These are phyloP conservation scores for Starmerella bacillaris DNA, from an alignment of 805 yeast genomes.

Conservation along the genomic window DNA sequence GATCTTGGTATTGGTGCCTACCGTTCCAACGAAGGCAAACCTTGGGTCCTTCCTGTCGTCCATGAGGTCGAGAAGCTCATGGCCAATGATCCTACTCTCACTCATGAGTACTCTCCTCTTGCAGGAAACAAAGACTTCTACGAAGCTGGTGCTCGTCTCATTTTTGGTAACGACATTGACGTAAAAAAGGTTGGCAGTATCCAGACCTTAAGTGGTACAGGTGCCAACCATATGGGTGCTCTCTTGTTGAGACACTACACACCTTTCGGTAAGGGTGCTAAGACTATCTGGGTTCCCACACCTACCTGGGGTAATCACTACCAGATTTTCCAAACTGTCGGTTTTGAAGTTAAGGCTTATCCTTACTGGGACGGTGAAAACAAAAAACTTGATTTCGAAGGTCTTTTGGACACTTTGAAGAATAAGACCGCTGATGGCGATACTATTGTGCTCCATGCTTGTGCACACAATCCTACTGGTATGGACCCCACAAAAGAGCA, in stretches of 20 bases:
- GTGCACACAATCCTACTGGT: constrained; percentile 98
- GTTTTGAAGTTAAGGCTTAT: constrained; percentile 48
- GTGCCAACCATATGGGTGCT: constrained; percentile 84
- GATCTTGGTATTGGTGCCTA: constrained; percentile 82
- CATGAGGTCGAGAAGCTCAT: constrained; percentile 36
- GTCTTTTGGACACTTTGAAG: constrained; percentile 43
- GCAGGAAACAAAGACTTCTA: constrained; percentile 57
- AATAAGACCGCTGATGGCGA: constrained; percentile 53
- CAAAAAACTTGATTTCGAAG: constrained; percentile 54
- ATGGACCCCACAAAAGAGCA: constrained; percentile 73
- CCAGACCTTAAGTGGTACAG: constrained; percentile 75
- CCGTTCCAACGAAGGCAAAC: constrained; percentile 70
- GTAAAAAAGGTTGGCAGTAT: constrained; percentile 39
- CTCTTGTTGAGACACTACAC: constrained; percentile 39
- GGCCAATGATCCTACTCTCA: constrained; percentile 28
- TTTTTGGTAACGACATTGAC: constrained; percentile 48
- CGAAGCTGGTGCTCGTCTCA: constrained; percentile 44
- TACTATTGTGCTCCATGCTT: constrained; percentile 70
- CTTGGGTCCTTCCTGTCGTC: constrained; percentile 77
- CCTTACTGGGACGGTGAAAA: constrained; percentile 71
- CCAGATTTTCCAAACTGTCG: constrained; percentile 58
- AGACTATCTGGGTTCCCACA: constrained; percentile 48
- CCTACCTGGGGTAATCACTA: constrained; percentile 99
- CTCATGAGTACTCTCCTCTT: constrained; percentile 79
- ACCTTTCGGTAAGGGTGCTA: constrained; percentile 15